Base-by-base conservation (phyloP, 495 filamentous ascomycete genomes). In the Recurvomyces mirabilis region DNA sequence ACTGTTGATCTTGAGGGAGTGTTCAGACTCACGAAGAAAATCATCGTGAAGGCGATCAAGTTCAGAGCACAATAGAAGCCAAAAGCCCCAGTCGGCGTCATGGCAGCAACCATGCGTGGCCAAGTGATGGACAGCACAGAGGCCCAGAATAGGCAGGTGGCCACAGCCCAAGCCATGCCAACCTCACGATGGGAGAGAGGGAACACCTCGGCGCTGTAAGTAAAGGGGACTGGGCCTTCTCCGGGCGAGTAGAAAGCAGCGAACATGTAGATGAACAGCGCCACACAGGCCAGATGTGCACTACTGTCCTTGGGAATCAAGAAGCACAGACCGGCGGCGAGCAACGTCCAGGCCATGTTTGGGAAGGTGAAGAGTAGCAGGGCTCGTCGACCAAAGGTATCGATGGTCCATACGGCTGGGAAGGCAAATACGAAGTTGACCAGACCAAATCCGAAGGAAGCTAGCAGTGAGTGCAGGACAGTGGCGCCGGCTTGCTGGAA, bases 331-430 rank as follows among this genome's bases (percentile, higher is more conserved):
- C 80, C 83, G 1, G 78, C 81, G 2, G 75, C 78, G 0, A 89
- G 68, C 9, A 89, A 64, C 19, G 80, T 81, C 80, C 81, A 84
- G 25, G 70, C 76, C 84, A 91, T 89, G 33, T 87, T 70, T 0
- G 85, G 86, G 61, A 89, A 89, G 10, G 86, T 93, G 60, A 87
- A 83, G 4, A 91, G 72, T 1, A 91, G 72, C 1, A 93, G 70
- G 13, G 69, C 68, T 18, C 86, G 75, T 25, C 86, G 79, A 9
- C 86, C 86, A 37, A 78, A 89, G 9, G 81, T 87, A 61, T 93
- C 86, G 51, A 93, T 93, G 6, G 83, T 87, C 66, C 72, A 84
- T 22, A 93, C 69, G 4, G 85, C 84, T 0, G 85, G 84, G 65
- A 77, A 84, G 36, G 84, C 26, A 18, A 44, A 44, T n/a, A 83